Evolutionary conservation across 208 protist genomes (phyloP).

Genomic region (Trypanosoma brucei): DNA sequence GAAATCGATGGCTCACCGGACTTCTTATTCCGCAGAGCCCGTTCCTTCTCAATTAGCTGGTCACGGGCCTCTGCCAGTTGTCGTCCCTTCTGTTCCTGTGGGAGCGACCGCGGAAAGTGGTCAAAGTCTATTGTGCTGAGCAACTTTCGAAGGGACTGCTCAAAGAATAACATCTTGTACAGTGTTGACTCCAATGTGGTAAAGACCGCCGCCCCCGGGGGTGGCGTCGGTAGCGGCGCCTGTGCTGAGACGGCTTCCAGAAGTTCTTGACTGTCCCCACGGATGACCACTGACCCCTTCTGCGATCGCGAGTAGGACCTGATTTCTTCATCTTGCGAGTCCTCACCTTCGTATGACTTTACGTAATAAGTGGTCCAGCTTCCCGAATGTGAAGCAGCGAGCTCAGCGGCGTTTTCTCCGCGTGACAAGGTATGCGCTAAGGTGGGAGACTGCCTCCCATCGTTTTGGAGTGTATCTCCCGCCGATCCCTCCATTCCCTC

Average conservation of each 20-base stretch:
- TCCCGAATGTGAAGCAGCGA: background rate
- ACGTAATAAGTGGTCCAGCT: background rate
- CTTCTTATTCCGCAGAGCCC: conserved; percentile 28
- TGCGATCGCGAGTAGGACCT: background rate
- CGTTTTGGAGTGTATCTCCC: background rate
- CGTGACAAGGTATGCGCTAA: background rate
- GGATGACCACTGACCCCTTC: no score
- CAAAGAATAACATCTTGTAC: conserved; percentile 23
- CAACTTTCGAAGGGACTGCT: conserved; percentile 20
- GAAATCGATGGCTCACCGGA: conserved; percentile 24
- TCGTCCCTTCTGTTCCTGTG: conserved; percentile 27
- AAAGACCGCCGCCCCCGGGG: conserved; percentile 16
- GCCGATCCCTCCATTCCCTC: background rate
- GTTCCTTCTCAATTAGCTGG: conserved; percentile 28
- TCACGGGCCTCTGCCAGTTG: conserved; percentile 38
- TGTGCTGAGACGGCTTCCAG: background rate
- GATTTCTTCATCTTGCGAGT: background rate
- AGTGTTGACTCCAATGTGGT: conserved; percentile 31
- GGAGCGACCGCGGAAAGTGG: conserved; percentile 31
- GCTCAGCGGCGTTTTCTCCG: background rate
- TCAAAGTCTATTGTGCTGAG: conserved; percentile 13
- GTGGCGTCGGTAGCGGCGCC: background rate
- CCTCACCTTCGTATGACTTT: background rate
- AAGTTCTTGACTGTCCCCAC: background rate
- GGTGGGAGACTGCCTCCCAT: background rate